Evolutionary conservation across 306 rosid species (phyloP), one percentile per base, ranked within the genome.

Genomic region (Spatholobus suberectus): DNA sequence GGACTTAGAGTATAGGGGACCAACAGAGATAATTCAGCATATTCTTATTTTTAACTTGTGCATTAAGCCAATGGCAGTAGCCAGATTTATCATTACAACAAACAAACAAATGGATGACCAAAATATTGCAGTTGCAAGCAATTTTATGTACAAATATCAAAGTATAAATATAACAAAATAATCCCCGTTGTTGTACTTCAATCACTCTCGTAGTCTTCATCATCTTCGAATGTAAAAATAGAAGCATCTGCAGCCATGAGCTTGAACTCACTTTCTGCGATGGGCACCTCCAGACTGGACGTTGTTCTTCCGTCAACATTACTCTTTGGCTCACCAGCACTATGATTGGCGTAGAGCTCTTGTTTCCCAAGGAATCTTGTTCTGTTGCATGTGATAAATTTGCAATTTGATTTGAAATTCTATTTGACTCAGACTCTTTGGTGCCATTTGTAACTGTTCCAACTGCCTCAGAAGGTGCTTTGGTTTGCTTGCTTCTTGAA

Each of bases 231-330:
- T 9, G 98, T 84, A 77, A 96, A 94, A 20, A 96, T 98, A 21
- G 99, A 96, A 38, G 99, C 94, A 92, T 96, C 99, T 27, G 99
- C 99, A 8, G 98, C 99, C 98, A 96, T 94, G 77, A 95, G 97
- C 96, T 96, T 96, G 54, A 94, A 96, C 73, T 96, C 99, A 79
- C 99, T 96, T 74, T 90, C 95, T 1, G 95, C 57, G 82, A 87
- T 85, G 55, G 92, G 84, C 59, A 49, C 83, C 72, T 86, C 93
- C 2, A 70, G 18, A 72, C 82, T 72, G n/a, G 93, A 70, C 43
- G 24, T 89, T 29, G 78, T 83, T 78, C 81, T 89, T 29, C 79
- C 86, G 5, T 44, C 87, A 29, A 51, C 87, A 70, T 77, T 87
- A 62, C 80, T 82, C 82, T 89, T 92, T n/a, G 84, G 89, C 81